phyloP scores from a whole-genome alignment of 208 protist genomes.

The Crithidia thermophila region DNA sequence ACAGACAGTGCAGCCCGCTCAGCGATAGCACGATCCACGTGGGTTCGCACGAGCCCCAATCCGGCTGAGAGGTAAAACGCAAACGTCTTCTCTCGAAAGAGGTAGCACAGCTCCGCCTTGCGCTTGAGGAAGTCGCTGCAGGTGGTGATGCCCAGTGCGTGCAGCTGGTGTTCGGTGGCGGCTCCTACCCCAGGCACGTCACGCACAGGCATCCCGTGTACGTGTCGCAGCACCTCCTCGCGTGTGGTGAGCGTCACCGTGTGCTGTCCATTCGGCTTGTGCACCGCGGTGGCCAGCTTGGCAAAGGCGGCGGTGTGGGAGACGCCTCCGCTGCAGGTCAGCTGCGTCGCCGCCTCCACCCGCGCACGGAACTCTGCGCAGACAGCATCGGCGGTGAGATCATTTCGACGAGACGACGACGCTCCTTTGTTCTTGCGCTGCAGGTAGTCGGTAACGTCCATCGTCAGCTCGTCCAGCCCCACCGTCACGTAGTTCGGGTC shows the following conservation, averaged over 20 bases:
- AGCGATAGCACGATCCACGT: slow-evolving; percentile 39
- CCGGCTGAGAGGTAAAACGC: slow-evolving; percentile 56
- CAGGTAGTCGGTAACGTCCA: slow-evolving; percentile 66
- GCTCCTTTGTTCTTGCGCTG: not conserved
- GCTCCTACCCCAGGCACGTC: slow-evolving; percentile 61
- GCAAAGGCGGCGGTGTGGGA: slow-evolving; percentile 71
- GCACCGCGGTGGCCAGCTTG: slow-evolving; percentile 84
- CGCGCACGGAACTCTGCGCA: slow-evolving; percentile 49
- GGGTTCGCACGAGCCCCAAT: slow-evolving; percentile 54
- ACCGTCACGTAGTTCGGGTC: slow-evolving; percentile 68
- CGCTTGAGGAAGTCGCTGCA: slow-evolving; percentile 46
- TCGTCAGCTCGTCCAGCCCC: slow-evolving; percentile 76
- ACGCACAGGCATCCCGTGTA: slow-evolving; percentile 50
- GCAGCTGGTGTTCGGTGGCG: slow-evolving; percentile 46
- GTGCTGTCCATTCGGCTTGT: slow-evolving; percentile 94
- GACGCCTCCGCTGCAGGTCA: slow-evolving; percentile 82
- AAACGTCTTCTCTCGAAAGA: slow-evolving; percentile 63
- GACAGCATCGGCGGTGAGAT: slow-evolving; percentile 39
- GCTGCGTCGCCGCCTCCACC: slow-evolving; percentile 45
- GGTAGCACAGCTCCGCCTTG: slow-evolving; percentile 46
- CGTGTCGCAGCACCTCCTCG: slow-evolving; percentile 51
- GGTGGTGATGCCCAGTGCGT: slow-evolving; percentile 48
- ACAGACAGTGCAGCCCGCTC: slow-evolving; percentile 4
- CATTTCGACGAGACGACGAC: too few species aligned
- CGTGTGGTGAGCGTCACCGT: slow-evolving; percentile 40